Percentiles rank a stretch among this genome's conserved stretches.
Conservation (phyloP, 208 protist species). For the Trypanosoma platydactyli region DNA sequence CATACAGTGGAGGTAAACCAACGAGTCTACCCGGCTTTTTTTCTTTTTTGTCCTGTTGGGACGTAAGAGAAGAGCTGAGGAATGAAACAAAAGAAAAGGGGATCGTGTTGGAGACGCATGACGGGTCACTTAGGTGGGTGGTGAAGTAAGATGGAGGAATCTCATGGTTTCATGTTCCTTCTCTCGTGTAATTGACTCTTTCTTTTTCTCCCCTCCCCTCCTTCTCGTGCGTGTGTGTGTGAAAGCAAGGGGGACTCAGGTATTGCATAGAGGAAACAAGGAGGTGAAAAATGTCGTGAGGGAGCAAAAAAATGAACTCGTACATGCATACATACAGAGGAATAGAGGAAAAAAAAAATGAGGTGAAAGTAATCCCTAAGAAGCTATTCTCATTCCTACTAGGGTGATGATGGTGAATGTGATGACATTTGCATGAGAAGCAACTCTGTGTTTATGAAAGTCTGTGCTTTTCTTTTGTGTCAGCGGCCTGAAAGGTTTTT, state of each 20-base stretch:
- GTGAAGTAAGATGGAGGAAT: too few species aligned
- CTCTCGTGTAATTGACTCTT: slow-evolving; percentile 22
- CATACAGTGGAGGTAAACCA: not conserved
- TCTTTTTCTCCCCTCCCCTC: slow-evolving; percentile 12
- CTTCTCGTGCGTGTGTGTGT: slow-evolving; percentile 20
- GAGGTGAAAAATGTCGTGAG: not conserved
- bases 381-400: too few species aligned
- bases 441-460: slow-evolving; percentile 5
- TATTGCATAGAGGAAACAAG: slow-evolving; percentile 13
- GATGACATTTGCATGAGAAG: not conserved
- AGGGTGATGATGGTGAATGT: too few species aligned
- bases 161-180: not conserved
- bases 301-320: not conserved
- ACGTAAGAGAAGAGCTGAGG: not conserved
- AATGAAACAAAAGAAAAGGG: not conserved
- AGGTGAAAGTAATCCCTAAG: slow-evolving; percentile 5
- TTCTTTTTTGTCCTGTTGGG: slow-evolving; percentile 4
- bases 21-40: not conserved
- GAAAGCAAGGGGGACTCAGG: too few species aligned
- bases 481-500: not conserved
- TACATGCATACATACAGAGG: slow-evolving; percentile 8
- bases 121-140: too few species aligned
- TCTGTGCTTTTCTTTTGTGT: slow-evolving; percentile 18
- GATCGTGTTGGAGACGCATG: too few species aligned
- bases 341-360: slow-evolving; percentile 21